Conservation (phyloP, 2,329 filamentous ascomycete species). For the Colletotrichum sp. region DNA sequence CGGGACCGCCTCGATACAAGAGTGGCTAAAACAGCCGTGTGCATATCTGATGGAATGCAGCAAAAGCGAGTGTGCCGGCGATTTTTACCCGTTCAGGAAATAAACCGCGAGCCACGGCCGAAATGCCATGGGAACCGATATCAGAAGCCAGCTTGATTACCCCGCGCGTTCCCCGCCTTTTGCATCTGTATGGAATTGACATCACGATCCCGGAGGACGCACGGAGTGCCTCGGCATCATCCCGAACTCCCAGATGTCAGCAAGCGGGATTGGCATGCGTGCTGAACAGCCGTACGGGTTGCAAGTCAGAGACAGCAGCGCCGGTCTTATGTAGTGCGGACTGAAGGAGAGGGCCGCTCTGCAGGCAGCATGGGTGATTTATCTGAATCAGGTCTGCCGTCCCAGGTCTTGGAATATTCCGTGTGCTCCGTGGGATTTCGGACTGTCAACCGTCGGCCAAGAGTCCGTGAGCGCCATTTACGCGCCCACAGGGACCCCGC, state of each 20-base stretch:
- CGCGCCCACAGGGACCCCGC: background rate
- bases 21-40: background rate
- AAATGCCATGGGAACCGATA: background rate
- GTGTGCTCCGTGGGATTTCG: background rate
- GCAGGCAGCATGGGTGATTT: background rate
- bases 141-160: background rate
- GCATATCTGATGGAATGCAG: background rate
- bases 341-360: background rate
- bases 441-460: background rate
- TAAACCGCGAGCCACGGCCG: background rate
- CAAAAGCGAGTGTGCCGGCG: background rate
- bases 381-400: background rate
- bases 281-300: background rate
- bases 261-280: background rate
- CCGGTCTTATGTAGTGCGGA: background rate
- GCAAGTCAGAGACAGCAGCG: background rate
- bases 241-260: background rate
- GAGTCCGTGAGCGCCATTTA: background rate
- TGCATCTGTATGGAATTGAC: background rate
- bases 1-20: background rate
- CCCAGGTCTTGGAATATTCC: background rate
- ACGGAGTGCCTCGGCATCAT: constrained; percentile 13
- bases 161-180: constrained; percentile 22
- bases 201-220: background rate
- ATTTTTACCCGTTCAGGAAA: background rate